phyloP scores from a whole-genome alignment of 2,329 filamentous ascomycete species.

The Pseudogymnoascus sp. region DNA sequence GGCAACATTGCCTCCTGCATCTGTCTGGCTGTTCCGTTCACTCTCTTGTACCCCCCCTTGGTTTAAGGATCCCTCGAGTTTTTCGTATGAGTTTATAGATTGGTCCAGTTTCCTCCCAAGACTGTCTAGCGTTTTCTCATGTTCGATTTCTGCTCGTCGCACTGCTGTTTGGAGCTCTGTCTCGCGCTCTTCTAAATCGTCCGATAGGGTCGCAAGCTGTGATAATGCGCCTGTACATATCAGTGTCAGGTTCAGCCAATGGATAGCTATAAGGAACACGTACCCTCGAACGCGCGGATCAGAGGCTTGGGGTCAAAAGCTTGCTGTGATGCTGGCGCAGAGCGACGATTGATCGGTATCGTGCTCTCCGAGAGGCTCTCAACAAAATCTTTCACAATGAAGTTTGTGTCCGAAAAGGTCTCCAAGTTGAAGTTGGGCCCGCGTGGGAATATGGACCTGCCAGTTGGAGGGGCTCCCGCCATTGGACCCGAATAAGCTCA shows the following conservation, averaged over 20 bases:
- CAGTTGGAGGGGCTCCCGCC: slow-evolving; percentile 7
- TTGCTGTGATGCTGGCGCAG: slow-evolving; percentile 48
- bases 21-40: slow-evolving; percentile 35
- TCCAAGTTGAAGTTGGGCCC: slow-evolving; percentile 80
- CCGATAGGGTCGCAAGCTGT: slow-evolving; percentile 61
- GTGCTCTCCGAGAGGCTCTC: slow-evolving; percentile 84
- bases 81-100: slow-evolving; percentile 86
- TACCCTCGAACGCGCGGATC: slow-evolving; percentile 87
- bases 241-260: slow-evolving; percentile 21
- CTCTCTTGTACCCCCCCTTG: slow-evolving; percentile 39
- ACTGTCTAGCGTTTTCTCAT: slow-evolving; percentile 82
- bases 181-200: slow-evolving; percentile 81
- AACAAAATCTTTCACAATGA: slow-evolving; percentile 96
- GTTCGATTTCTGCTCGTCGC: slow-evolving; percentile 81
- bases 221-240: slow-evolving; percentile 47
- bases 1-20: slow-evolving; percentile 68
- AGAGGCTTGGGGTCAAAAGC: slow-evolving; percentile 92
- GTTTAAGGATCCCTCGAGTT: slow-evolving; percentile 75
- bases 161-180: slow-evolving; percentile 87
- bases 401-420: slow-evolving; percentile 82
- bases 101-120: slow-evolving; percentile 83
- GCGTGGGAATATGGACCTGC: slow-evolving; percentile 56
- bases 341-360: slow-evolving; percentile 70
- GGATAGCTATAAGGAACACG: slow-evolving; percentile 14
- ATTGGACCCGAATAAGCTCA: slow-evolving; percentile 4